These are phyloP conservation scores for Trypanosoma melophagium DNA, from an alignment of 208 protist species.

Conservation along the genomic window DNA sequence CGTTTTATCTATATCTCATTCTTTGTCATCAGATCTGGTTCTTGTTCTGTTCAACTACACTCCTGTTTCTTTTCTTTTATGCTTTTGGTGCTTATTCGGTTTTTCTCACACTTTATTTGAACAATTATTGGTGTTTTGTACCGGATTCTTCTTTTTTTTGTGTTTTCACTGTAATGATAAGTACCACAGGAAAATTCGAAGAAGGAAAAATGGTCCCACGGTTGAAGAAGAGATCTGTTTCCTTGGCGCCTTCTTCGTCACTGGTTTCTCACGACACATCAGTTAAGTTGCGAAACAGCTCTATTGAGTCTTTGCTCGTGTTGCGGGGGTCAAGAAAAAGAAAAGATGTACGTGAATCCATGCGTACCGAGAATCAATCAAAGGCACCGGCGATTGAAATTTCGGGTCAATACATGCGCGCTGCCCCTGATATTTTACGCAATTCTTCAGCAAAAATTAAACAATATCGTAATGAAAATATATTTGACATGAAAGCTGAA, in stretches of 20 bases:
- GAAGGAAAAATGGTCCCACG: background rate
- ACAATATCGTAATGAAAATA: background rate
- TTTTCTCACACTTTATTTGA: background rate
- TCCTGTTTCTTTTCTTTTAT: too few species aligned
- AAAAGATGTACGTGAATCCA: background rate
- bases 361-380: background rate
- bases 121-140: background rate
- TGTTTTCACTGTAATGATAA: constrained; percentile 6
- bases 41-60: too few species aligned
- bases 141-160: background rate
- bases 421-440: background rate
- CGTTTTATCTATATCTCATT: too few species aligned
- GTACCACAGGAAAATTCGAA: constrained; percentile 3
- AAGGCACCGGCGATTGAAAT: background rate
- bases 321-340: background rate
- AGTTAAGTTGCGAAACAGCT: background rate
- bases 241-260: background rate
- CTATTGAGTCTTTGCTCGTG: background rate
- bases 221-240: background rate
- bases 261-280: background rate
- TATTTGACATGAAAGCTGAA: background rate
- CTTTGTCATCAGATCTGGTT: too few species aligned
- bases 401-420: background rate
- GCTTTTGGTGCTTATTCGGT: background rate
- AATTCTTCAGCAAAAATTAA: background rate